phyloP scores from a whole-genome alignment of 495 filamentous ascomycete genomes.

The Tuber indicum region DNA sequence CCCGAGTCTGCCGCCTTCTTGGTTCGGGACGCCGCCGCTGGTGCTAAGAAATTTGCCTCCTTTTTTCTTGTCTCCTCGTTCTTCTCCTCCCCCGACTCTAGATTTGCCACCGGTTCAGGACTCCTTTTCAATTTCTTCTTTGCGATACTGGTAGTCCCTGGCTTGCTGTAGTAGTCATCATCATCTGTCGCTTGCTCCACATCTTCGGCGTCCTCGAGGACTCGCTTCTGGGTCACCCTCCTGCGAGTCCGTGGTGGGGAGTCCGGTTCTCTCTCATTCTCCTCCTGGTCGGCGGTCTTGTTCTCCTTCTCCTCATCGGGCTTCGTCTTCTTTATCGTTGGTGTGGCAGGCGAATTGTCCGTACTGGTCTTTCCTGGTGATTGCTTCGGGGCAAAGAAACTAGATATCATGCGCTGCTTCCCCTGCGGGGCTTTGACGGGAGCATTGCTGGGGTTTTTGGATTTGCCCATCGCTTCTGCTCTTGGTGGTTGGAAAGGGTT shows the following conservation, averaged over 20 bases:
- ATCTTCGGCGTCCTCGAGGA: slow-evolving; percentile 27
- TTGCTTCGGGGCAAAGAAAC: slow-evolving; percentile 34
- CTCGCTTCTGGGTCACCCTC: slow-evolving; percentile 21
- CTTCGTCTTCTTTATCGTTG: slow-evolving; percentile 15
- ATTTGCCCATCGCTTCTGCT: slow-evolving; percentile 12
- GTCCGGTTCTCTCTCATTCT: slow-evolving; percentile 9
- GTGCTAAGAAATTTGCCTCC: neutral
- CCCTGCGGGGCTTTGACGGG: neutral
- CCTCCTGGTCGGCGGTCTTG: slow-evolving; percentile 6
- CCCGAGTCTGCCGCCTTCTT: slow-evolving; percentile 15
- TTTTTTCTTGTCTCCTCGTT: slow-evolving; percentile 4
- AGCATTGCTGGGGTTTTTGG: slow-evolving; percentile 24
- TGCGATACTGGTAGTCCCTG: slow-evolving; percentile 22
- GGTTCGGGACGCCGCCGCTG: neutral
- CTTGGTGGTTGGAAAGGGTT: slow-evolving; percentile 2
- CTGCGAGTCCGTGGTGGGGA: slow-evolving; percentile 4
- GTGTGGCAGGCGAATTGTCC: slow-evolving; percentile 1
- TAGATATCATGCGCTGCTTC: slow-evolving; percentile 34
- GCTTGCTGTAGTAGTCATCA: slow-evolving; percentile 19
- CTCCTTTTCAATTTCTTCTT: slow-evolving; percentile 20
- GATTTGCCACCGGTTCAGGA: slow-evolving; percentile 19
- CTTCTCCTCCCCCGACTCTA: slow-evolving; percentile 17
- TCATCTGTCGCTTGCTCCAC: slow-evolving; percentile 33
- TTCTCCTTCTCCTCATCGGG: slow-evolving; percentile 29
- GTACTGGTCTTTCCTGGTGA: slow-evolving; percentile 10